Percentiles rank a stretch among this genome's conserved stretches.
phyloP scores from a whole-genome alignment of 257 asterid species.

The Penstemon davidsonii region DNA sequence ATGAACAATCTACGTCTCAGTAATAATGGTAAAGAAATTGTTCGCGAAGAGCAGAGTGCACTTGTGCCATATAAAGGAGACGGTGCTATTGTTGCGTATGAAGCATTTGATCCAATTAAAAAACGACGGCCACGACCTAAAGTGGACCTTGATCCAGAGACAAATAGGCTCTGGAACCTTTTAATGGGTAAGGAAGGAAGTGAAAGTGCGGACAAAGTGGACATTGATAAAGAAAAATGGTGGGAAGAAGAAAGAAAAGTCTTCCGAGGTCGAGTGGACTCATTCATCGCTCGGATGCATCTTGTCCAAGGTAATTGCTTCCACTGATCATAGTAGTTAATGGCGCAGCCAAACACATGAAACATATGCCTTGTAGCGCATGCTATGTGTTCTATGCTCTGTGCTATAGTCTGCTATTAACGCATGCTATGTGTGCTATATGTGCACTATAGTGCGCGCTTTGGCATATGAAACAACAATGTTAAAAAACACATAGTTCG shows the following conservation, averaged over 20 bases:
- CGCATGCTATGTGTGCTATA: too few species aligned
- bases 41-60: slow-evolving; percentile 41
- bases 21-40: slow-evolving; percentile 30
- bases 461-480: too few species aligned
- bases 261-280: slow-evolving; percentile 76
- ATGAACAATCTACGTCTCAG: slow-evolving; percentile 47
- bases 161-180: slow-evolving; percentile 81
- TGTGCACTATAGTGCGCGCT: too few species aligned
- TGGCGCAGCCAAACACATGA: too few species aligned
- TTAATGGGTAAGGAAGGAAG: slow-evolving; percentile 74
- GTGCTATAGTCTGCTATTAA: too few species aligned
- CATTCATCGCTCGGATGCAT: slow-evolving; percentile 93
- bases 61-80: slow-evolving; percentile 70
- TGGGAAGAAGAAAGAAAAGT: slow-evolving; percentile 86
- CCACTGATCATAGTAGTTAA: not conserved
- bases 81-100: slow-evolving; percentile 58
- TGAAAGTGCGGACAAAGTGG: slow-evolving; percentile 55
- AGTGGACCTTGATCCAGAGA: slow-evolving; percentile 94
- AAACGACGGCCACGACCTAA: slow-evolving; percentile 66
- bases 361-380: too few species aligned
- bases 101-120: slow-evolving; percentile 47
- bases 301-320: slow-evolving; percentile 81
- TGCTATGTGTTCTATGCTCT: too few species aligned
- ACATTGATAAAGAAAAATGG: slow-evolving; percentile 62
- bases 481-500: too few species aligned